Conservation (phyloP, 495 filamentous ascomycete species). For the Jackrogersella multiformis region DNA sequence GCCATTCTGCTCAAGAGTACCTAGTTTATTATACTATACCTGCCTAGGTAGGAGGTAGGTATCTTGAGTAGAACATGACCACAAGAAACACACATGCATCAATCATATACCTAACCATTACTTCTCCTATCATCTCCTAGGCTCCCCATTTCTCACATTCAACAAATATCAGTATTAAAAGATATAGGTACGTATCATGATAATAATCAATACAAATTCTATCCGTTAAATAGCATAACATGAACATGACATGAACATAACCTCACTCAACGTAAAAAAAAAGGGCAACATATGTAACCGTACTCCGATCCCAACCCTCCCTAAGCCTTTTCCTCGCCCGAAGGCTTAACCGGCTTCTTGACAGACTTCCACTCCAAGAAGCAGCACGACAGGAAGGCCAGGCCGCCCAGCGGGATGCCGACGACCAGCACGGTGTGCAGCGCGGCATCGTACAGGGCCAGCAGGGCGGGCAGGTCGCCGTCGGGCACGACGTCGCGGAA, state of each 20-base stretch:
- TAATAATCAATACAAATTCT: slow-evolving; percentile 4
- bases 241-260: background rate
- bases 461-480: slow-evolving; percentile 42
- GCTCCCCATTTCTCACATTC: background rate
- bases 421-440: slow-evolving; percentile 45
- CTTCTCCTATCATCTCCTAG: background rate
- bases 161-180: background rate
- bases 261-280: too few relatives aligned
- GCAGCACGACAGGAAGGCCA: slow-evolving; percentile 51
- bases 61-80: too few relatives aligned
- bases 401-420: slow-evolving; percentile 47
- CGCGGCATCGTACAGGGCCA: slow-evolving; percentile 47
- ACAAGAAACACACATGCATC: too few relatives aligned
- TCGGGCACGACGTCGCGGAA: slow-evolving; percentile 47
- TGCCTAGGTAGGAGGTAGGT: too few relatives aligned
- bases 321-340: slow-evolving; percentile 20
- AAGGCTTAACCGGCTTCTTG: slow-evolving; percentile 42
- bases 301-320: too few relatives aligned
- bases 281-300: background rate
- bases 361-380: slow-evolving; percentile 64
- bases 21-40: too few relatives aligned
- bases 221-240: slow-evolving; percentile 6
- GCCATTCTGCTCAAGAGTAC: too few relatives aligned
- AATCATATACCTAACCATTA: background rate
- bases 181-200: background rate